A percentile compares a stretch with the other conserved stretches of the same genome.
phyloP scores from a whole-genome alignment of 495 filamentous ascomycete species.

The Cercophora scortea region DNA sequence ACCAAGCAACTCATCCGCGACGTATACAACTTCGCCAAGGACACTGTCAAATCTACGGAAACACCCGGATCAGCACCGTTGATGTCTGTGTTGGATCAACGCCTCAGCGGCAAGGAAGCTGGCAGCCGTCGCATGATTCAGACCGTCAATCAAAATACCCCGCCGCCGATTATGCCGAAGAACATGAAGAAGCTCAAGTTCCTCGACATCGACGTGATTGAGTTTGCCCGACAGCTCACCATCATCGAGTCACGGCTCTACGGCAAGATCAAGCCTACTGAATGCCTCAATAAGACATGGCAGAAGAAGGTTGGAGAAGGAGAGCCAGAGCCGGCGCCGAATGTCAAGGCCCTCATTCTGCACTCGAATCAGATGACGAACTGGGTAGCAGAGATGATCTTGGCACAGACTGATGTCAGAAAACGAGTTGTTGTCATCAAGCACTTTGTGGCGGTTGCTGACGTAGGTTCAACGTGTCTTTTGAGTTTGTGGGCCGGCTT shows the following conservation, averaged over 20 bases:
- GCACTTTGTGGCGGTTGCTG: slow-evolving; percentile 92
- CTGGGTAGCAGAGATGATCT: slow-evolving; percentile 99
- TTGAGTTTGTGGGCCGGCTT: neutral
- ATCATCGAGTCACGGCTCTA: slow-evolving; percentile 95
- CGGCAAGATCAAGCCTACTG: slow-evolving; percentile 87
- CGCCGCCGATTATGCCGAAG: slow-evolving; percentile 88
- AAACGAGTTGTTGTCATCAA: slow-evolving; percentile 97
- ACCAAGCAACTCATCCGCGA: slow-evolving; percentile 78
- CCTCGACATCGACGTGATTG: slow-evolving; percentile 88
- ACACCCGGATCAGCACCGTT: slow-evolving; percentile 78
- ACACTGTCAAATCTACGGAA: slow-evolving; percentile 83
- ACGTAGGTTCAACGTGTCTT: slow-evolving; percentile 49
- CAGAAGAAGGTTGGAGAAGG: slow-evolving; percentile 80
- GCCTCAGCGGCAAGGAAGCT: slow-evolving; percentile 77
- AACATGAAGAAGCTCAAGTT: slow-evolving; percentile 99
- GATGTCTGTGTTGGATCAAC: slow-evolving; percentile 77
- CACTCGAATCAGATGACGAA: slow-evolving; percentile 98
- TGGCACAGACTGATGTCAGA: slow-evolving; percentile 86
- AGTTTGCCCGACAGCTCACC: slow-evolving; percentile 93
- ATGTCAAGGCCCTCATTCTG: slow-evolving; percentile 91
- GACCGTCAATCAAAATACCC: slow-evolving; percentile 69
- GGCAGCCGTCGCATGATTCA: slow-evolving; percentile 80
- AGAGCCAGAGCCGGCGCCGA: slow-evolving; percentile 83
- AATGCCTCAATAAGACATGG: slow-evolving; percentile 98
- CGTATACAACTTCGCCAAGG: slow-evolving; percentile 84